Base-by-base conservation (phyloP, 306 rosid genomes). In the Sindora glabra region DNA sequence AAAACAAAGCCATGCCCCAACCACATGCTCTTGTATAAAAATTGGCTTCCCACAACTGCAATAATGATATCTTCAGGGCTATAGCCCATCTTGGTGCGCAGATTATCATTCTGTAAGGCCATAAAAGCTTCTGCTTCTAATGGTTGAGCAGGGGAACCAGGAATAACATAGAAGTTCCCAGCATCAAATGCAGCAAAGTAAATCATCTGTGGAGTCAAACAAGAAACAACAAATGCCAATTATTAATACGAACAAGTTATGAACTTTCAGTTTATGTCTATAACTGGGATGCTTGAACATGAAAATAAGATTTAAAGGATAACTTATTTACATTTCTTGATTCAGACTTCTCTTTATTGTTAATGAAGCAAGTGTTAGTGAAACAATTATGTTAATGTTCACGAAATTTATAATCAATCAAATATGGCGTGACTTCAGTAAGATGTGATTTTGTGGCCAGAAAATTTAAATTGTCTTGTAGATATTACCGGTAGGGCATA, bases 1-100 rank as follows among this genome's bases (percentile, higher is more conserved):
- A 94, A 86, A 75, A 89, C 76, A 68, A 84, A 51, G 32, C 97
- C 85, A 59, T 94, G 99, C 68, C 90, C 99, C 78, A 94, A 64
- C 97, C 97, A 94, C 86, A 86, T 71, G 65, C 94, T 87, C 76
- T 85, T 81, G 79, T 86, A 86, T 75, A 82, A 54, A 76, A 94
- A 81, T 65, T 82, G 87, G 68, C 95, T 94, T 54, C 99, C 97
- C 52, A 86, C 94, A 38, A 94, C 74, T 67, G 92, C 82, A n/a
- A 94, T 56, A 67, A 89, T 65, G 53, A 85, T 48, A 25, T 86
- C 94, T 59, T 86, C 91, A 16, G 67, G 66, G 53, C 61, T 77
- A 78, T 77, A 82, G 10, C 97, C 94, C 86, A 84, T 55, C 51
- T 55, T 65, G 44, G 36, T 19, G 7, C 81, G 95, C 75, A 75